Evolutionary conservation across 805 yeast genomes (phyloP), one percentile per base, ranked within the genome.

Genomic region (Spathaspora hagerdaliae): DNA sequence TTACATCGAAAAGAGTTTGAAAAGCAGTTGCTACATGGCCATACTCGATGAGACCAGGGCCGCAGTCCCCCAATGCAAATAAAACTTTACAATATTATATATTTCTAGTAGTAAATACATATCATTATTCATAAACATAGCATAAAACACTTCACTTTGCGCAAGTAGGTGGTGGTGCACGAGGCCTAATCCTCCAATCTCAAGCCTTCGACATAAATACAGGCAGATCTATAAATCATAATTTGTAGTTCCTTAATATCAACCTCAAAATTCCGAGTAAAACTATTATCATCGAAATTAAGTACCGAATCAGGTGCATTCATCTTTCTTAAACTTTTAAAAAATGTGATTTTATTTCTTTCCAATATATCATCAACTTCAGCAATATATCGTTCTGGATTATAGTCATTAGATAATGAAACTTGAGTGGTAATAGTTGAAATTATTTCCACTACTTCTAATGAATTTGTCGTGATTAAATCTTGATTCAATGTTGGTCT

Each of bases 1-100:
- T 58, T 77, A 43, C 76, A 79, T 50, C 83, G 79, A 57, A 71
- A 67, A 43, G 87, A 79, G 43, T 83, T 87, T 56, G 94, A 83
- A 52, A 66, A 64, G 34, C 24, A 19, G 5, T 19, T 19, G 5
- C n/a, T n/a, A n/a, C n/a, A n/a, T n/a, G n/a, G n/a, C n/a, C 24
- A 19, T 19, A 3, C 24, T 19, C 24, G 24, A n/a, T n/a, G n/a
- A n/a, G n/a, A n/a, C n/a, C n/a, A n/a, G n/a, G n/a, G n/a, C n/a
- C n/a, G n/a, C n/a, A n/a, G n/a, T n/a, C n/a, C n/a, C n/a, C n/a
- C n/a, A n/a, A n/a, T n/a, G n/a, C n/a, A n/a, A n/a, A n/a, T 19
- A 19, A 19, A 19, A 19, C 24, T 19, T 19, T 2, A 19, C 2
- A 19, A 19, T 19, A 19, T 19, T 19, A 19, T 19, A 19, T 2